Percentiles rank a stretch among this genome's conserved stretches.
Conservation (phyloP, 148 eudicot genomes). For the Spergularia marina region DNA sequence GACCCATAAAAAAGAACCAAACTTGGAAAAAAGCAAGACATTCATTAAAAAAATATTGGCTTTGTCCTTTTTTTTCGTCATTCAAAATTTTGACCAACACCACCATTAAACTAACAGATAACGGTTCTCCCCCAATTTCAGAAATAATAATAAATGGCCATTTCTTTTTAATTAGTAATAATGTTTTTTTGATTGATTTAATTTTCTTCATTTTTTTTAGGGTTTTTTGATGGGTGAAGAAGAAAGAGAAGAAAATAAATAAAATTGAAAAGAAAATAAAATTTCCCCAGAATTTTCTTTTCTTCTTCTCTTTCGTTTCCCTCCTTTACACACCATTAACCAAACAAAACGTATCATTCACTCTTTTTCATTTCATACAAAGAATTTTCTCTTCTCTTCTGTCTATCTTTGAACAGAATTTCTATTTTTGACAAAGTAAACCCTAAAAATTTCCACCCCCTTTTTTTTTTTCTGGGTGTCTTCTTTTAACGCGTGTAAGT, state of each 20-base stretch:
- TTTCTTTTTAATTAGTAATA: no score
- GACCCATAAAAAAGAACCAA: not conserved
- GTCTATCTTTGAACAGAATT: conserved; percentile 3
- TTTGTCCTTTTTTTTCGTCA: not conserved
- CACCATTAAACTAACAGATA: conserved; percentile 16
- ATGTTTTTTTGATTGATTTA: not conserved
- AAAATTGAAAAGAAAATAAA: not conserved
- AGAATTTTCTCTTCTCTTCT: conserved; percentile 4
- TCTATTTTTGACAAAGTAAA: conserved; percentile 7
- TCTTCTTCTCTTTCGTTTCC: not conserved
- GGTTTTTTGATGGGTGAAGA: not conserved
- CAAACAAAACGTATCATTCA: conserved; percentile 7
- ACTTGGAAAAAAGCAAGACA: not conserved
- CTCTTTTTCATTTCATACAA: not conserved
- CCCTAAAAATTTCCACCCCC: conserved; percentile 14
- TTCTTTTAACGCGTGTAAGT: not conserved
- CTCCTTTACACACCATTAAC: not conserved
- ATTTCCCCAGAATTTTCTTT: not conserved
- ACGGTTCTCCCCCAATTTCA: conserved; percentile 3
- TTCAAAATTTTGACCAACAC: conserved; percentile 12
- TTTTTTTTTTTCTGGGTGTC: not conserved
- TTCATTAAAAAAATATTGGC: not conserved
- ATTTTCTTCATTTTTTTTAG: not conserved
- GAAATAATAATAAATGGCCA: no score
- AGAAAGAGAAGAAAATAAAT: not conserved